A percentile compares a stretch with the other conserved stretches of the same genome.
These are phyloP conservation scores for Hericium erinaceus DNA, from an alignment of 768 basidiomycete genomes.

Conservation along the genomic window DNA sequence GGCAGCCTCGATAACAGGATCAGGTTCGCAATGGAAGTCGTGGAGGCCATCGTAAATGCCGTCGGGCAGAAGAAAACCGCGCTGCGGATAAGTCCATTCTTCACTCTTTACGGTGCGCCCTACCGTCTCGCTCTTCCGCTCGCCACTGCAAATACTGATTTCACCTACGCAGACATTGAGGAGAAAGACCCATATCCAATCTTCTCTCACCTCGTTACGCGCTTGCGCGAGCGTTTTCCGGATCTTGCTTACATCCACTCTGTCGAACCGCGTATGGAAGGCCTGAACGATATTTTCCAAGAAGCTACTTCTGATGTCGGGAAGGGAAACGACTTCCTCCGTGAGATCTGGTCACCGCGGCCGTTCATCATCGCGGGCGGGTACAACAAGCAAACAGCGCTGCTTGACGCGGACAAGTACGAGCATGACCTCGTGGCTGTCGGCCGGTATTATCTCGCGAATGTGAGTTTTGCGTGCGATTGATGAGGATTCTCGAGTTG, in stretches of 20 bases:
- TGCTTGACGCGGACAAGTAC: slow-evolving; percentile 8
- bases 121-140: neutral
- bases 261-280: slow-evolving; percentile 15
- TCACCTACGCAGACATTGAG: slow-evolving; percentile 3
- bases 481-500: neutral
- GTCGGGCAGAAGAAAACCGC: slow-evolving; percentile 27
- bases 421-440: slow-evolving; percentile 16
- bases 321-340: slow-evolving; percentile 13
- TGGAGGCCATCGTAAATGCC: slow-evolving; percentile 24
- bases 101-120: neutral
- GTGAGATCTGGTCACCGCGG: slow-evolving; percentile 11
- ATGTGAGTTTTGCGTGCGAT: slow-evolving; percentile 16
- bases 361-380: slow-evolving; percentile 14
- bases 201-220: slow-evolving; percentile 17
- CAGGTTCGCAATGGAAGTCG: slow-evolving; percentile 29
- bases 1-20: slow-evolving; percentile 35
- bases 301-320: neutral
- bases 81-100: slow-evolving; percentile 25
- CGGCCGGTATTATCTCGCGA: slow-evolving; percentile 19
- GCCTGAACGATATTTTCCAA: neutral
- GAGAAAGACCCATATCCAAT: slow-evolving; percentile 17
- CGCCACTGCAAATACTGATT: neutral
- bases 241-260: slow-evolving; percentile 29
- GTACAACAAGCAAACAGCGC: slow-evolving; percentile 13
- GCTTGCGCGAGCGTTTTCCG: slow-evolving; percentile 18